Conservation (phyloP, 768 basidiomycete species). For the Mrakia blollopis region DNA sequence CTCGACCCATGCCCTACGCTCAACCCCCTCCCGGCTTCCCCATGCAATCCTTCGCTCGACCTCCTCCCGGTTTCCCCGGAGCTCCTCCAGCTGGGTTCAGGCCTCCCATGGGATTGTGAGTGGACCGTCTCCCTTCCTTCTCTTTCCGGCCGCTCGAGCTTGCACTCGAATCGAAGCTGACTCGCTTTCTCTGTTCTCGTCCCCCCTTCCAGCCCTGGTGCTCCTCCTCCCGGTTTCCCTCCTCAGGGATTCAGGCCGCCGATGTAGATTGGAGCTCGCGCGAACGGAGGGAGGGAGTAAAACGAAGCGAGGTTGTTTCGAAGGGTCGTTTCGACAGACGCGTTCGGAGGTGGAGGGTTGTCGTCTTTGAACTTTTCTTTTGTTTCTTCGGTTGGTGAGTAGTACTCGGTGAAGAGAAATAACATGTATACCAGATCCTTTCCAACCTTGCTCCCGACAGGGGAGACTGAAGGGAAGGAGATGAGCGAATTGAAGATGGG, state of each 20-base stretch:
- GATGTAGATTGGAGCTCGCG: slow-evolving; percentile 6
- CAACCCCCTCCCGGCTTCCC: slow-evolving; percentile 47
- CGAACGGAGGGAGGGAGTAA: background rate
- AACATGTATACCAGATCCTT: slow-evolving; percentile 12
- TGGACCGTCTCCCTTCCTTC: background rate
- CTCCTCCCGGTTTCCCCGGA: slow-evolving; percentile 34
- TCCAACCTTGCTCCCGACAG: background rate
- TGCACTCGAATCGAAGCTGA: background rate
- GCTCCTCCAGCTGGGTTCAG: slow-evolving; percentile 29
- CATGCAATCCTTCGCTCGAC: slow-evolving; percentile 26
- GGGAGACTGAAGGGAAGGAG: no score
- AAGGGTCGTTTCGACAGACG: background rate
- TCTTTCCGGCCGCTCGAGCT: no score
- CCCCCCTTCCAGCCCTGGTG: slow-evolving; percentile 21
- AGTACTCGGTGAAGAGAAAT: background rate
- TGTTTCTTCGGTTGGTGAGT: background rate
- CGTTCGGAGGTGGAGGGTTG: background rate
- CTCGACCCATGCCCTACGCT: slow-evolving; percentile 47
- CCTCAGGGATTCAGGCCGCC: slow-evolving; percentile 30
- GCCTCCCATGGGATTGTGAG: slow-evolving; percentile 30
- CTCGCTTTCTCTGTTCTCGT: background rate
- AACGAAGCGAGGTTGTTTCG: background rate
- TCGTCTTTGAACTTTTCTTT: background rate
- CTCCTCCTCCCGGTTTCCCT: slow-evolving; percentile 32
- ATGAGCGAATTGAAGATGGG: no score